phyloP scores from a whole-genome alignment of 495 filamentous ascomycete genomes.

The Tuber magnatum region DNA sequence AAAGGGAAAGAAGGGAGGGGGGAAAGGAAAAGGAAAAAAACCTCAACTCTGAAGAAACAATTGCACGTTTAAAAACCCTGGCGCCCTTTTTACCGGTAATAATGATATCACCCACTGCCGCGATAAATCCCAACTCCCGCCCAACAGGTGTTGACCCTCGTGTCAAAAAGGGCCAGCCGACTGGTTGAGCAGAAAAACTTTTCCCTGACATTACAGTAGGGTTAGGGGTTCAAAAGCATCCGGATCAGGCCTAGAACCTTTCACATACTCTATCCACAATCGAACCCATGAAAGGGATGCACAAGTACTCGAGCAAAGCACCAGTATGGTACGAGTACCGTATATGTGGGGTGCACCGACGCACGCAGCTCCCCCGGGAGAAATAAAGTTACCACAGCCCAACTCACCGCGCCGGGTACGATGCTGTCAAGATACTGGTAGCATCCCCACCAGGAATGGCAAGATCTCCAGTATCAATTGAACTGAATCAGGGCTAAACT shows the following conservation, averaged over 20 bases:
- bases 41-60: neutral
- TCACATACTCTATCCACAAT: neutral
- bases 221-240: neutral
- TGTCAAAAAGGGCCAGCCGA: neutral
- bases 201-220: neutral
- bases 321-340: too few relatives aligned
- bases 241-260: neutral
- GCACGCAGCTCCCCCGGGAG: neutral
- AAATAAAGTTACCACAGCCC: neutral
- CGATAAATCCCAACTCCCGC: neutral
- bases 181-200: neutral
- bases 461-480: neutral
- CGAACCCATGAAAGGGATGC: neutral
- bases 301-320: neutral
- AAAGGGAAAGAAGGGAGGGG: neutral
- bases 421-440: neutral
- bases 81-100: neutral
- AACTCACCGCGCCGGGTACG: neutral
- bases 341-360: neutral
- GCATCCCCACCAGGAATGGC: neutral
- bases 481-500: neutral
- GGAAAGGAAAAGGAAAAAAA: too few relatives aligned
- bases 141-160: neutral
- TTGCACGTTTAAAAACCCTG: neutral
- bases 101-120: neutral